phyloP scores from a whole-genome alignment of 192 early-diverging fungal genomes.

The Backusella tuberculispora region DNA sequence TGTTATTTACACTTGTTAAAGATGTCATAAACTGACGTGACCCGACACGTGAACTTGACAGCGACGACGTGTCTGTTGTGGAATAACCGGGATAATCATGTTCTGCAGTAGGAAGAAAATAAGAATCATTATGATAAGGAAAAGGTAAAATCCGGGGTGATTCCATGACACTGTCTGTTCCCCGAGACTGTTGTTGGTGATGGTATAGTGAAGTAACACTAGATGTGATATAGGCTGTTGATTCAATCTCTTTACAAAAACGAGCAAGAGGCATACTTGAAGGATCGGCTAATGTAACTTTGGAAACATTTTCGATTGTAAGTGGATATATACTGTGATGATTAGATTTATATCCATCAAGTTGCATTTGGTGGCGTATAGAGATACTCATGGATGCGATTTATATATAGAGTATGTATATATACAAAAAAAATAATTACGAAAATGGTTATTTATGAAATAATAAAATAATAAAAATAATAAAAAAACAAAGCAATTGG shows the following conservation, averaged over 20 bases:
- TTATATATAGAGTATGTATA: not conserved
- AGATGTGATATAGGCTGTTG: not conserved
- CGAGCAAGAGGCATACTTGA: constrained; percentile 13
- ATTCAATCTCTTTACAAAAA: constrained; percentile 2
- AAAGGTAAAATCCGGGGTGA: constrained; percentile 26
- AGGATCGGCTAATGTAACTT: constrained; percentile 9
- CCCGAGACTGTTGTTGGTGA: not conserved
- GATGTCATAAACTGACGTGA: constrained; percentile 15
- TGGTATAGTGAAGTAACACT: not conserved
- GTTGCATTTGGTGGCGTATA: not conserved
- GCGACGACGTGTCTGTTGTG: constrained; percentile 1
- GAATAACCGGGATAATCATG: constrained; percentile 19
- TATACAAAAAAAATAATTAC: not conserved
- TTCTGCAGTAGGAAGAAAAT: constrained; percentile 26
- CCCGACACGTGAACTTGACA: not conserved
- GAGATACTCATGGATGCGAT: not conserved
- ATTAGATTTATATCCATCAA: not conserved
- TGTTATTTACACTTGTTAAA: not conserved
- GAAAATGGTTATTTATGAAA: not conserved
- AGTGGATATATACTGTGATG: constrained; percentile 6
- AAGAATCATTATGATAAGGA: constrained; percentile 30
- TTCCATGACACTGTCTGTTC: constrained; percentile 17
- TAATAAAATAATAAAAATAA: not conserved
- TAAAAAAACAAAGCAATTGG: not conserved
- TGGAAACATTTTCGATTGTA: constrained; percentile 15